A percentile compares a stretch with the other conserved stretches of the same genome.
Conservation (phyloP, 1,284 basidiomycete species). For the Cronartium quercuum region DNA sequence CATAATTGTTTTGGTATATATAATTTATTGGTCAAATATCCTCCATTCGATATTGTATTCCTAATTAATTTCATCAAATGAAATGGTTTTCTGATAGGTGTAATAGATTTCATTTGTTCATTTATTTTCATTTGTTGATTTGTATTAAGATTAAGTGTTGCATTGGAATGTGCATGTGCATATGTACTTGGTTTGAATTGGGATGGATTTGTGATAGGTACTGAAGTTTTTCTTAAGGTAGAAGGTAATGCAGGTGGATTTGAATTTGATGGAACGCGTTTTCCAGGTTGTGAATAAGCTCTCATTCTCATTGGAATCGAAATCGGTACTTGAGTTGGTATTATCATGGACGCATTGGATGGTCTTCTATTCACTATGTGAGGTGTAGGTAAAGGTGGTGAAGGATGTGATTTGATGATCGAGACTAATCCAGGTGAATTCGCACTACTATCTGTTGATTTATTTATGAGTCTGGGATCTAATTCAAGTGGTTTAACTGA, state of each 20-base stretch:
- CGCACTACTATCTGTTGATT: background rate
- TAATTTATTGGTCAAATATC: constrained; percentile 76
- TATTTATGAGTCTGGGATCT: background rate
- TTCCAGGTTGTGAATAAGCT: constrained; percentile 31
- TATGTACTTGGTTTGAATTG: background rate
- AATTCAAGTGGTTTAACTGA: background rate
- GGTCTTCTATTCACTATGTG: background rate
- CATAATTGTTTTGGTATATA: constrained; percentile 85
- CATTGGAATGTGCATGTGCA: background rate
- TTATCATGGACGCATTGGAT: constrained; percentile 6
- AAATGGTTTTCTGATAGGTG: constrained; percentile 61
- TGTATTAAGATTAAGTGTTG: too few species aligned
- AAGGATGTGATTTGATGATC: background rate
- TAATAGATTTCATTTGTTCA: too few species aligned
- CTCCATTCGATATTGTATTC: constrained; percentile 74
- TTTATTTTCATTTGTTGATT: too few species aligned
- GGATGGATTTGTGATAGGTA: background rate
- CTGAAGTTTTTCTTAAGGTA: background rate
- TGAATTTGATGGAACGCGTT: constrained; percentile 7
- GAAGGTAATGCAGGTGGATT: background rate
- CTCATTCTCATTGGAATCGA: constrained; percentile 15
- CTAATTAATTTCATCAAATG: constrained; percentile 76
- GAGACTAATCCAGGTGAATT: background rate
- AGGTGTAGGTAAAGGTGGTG: background rate
- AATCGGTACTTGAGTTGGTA: background rate